Base-by-base conservation (phyloP, 208 protist species). In the Crithidia mellificae region DNA sequence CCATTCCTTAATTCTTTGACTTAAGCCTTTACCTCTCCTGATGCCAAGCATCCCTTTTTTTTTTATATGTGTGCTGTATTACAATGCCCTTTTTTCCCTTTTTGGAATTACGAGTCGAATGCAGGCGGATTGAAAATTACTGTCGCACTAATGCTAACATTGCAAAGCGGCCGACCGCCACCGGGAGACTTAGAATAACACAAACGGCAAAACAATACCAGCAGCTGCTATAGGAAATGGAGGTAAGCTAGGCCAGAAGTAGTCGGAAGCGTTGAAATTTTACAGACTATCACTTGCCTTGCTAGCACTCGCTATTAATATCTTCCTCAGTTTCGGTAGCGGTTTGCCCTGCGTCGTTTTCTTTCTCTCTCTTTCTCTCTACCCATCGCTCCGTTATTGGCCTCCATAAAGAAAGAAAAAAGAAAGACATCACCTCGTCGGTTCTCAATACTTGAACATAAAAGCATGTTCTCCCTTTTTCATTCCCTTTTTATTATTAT, bases 381-480 rank as follows among this genome's bases (percentile, higher is more conserved):
- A 46, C 25, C 7, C 29, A 55, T 29, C 59, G 44, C 41, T 63
- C 43, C 27, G 14, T 63, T 22, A 38, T 63, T 49, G n/a, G 25
- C 38, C 20, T 14, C 19, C 30, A 67, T 5, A 11, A 38, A 38
- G 34, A 27, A 58, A 27, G 34, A 38, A 11, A 27, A 58, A 27
- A 27, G 30, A 6, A 43, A 27, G 19, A 15, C 41, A 47, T 47
- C 24, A 9, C 14, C 34, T 34, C 6, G 29, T 43, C 34, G 53
- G 34, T 30, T 22, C 14, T 14, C 11, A 41, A n/a, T 5, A 24
- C 6, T n/a, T 46, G 53, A 44, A 58, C 53, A 58, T 43, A 27
- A 17, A 43, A 41, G 53, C 32, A 58, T 44, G 53, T 58, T 67
- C 50, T 55, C 14, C 22, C 30, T 29, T 24, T 44, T 64, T 27